phyloP scores from a whole-genome alignment of 2,329 filamentous ascomycete species.

The Colletotrichum eremochloae region DNA sequence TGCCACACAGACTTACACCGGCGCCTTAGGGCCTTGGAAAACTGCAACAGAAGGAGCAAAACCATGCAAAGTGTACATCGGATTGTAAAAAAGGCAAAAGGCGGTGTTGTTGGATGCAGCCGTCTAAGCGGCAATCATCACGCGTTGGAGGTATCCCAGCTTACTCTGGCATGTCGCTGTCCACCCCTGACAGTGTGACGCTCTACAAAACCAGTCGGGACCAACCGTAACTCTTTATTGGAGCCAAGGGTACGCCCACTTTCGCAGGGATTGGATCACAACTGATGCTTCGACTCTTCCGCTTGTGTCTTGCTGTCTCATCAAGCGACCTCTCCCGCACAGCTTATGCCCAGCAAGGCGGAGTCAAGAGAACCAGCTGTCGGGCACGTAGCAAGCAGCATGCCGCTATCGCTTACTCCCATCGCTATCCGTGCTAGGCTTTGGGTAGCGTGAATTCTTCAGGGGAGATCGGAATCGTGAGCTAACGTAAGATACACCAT shows the following conservation, averaged over 20 bases:
- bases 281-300: neutral
- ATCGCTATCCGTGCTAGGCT: neutral
- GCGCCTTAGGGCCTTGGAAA: constrained; percentile 29
- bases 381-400: constrained; percentile 8
- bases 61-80: constrained; percentile 6
- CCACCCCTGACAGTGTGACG: constrained; percentile 31
- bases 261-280: neutral
- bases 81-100: constrained; percentile 9
- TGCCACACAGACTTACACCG: constrained; percentile 32
- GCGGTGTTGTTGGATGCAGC: constrained; percentile 22
- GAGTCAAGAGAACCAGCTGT: constrained; percentile 3
- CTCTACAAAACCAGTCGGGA: neutral
- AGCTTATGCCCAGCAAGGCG: constrained; percentile 4
- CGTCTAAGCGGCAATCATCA: neutral
- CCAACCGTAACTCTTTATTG: constrained; percentile 3
- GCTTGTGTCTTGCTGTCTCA: constrained; percentile 10
- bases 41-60: constrained; percentile 8
- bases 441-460: constrained; percentile 20
- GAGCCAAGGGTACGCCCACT: neutral
- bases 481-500: neutral
- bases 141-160: neutral
- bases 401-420: constrained; percentile 7
- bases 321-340: constrained; percentile 27
- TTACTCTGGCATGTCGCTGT: neutral
- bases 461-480: neutral